A percentile compares a stretch with the other conserved stretches of the same genome.
Conservation (phyloP, 1,284 basidiomycete species). For the Naganishia sp. region DNA sequence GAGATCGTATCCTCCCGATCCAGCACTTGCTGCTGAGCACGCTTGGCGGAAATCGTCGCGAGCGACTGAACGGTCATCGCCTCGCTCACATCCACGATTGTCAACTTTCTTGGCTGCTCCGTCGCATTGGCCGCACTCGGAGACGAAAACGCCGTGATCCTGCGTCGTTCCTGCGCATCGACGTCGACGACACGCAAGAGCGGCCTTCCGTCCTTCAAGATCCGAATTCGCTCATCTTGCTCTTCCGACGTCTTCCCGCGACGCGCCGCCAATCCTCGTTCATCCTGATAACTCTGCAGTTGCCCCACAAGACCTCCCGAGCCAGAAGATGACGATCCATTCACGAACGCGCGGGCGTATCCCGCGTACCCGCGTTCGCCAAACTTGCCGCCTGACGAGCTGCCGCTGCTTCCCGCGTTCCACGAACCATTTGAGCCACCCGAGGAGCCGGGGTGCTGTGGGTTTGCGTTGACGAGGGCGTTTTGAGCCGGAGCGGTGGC, state of each 20-base stretch:
- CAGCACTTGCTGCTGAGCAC: neutral
- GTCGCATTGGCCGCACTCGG: neutral
- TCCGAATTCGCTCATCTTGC: neutral
- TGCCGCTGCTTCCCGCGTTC: conserved; percentile 31
- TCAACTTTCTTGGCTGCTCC: neutral
- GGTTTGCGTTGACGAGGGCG: conserved; percentile 39
- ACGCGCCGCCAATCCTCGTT: conserved; percentile 29
- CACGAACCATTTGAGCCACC: conserved; percentile 34
- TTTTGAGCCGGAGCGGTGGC: conserved; percentile 47
- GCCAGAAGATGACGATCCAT: conserved; percentile 36
- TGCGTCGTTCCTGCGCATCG: neutral
- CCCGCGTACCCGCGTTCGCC: conserved; percentile 30
- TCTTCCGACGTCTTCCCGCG: neutral
- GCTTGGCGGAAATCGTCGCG: neutral
- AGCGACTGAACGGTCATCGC: conserved; percentile 20
- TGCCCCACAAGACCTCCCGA: conserved; percentile 37
- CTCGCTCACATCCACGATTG: conserved; percentile 16
- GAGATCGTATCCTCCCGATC: conserved; percentile 9
- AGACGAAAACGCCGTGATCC: neutral
- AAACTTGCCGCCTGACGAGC: conserved; percentile 8
- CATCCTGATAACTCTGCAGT: conserved; percentile 39
- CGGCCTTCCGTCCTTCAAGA: conserved; percentile 2
- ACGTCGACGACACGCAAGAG: conserved; percentile 27
- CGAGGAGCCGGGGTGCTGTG: conserved; percentile 33
- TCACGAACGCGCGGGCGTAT: conserved; percentile 29